Conservation (phyloP, 1,284 basidiomycete species). For the Pseudozyma pruni region DNA sequence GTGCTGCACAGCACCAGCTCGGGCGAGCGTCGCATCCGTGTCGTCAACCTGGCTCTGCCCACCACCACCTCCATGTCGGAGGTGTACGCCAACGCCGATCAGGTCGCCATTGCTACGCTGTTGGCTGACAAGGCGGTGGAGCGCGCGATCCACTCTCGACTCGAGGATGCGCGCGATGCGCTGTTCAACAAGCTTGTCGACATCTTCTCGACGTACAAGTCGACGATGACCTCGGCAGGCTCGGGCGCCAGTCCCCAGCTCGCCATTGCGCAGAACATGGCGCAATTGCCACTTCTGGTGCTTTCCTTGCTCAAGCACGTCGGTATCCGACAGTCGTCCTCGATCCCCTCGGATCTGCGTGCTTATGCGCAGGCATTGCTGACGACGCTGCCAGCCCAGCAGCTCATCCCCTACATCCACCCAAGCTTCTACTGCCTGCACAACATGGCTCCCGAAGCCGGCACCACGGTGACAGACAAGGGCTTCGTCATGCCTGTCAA, state of each 20-base stretch:
- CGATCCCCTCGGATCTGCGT: conserved; percentile 94
- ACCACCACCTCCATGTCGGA: conserved; percentile 93
- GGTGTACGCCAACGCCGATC: conserved; percentile 93
- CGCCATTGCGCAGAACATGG: conserved; percentile 89
- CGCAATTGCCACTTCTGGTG: conserved; percentile 88
- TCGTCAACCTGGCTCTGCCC: conserved; percentile 90
- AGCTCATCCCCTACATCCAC: conserved; percentile 91
- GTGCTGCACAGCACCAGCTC: conserved; percentile 95
- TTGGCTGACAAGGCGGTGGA: conserved; percentile 98
- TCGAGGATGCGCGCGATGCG: conserved; percentile 94
- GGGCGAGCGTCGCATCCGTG: conserved; percentile 95
- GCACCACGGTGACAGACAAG: conserved; percentile 54
- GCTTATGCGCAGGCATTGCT: conserved; percentile 94
- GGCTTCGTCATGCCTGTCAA: conserved; percentile 80
- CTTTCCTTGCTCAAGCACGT: conserved; percentile 95
- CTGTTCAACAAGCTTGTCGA: conserved; percentile 90
- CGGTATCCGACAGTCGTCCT: conserved; percentile 91
- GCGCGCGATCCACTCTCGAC: conserved; percentile 81
- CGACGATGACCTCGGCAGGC: conserved; percentile 92
- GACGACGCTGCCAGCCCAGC: conserved; percentile 88
- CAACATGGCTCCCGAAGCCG: conserved; percentile 90
- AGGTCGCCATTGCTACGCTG: conserved; percentile 87
- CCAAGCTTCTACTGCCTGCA: conserved; percentile 95
- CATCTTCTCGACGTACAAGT: conserved; percentile 90
- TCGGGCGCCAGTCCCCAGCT: conserved; percentile 93